Evolutionary conservation across 2,329 filamentous ascomycete genomes (phyloP).

Genomic region (Passalora sequoiae): DNA sequence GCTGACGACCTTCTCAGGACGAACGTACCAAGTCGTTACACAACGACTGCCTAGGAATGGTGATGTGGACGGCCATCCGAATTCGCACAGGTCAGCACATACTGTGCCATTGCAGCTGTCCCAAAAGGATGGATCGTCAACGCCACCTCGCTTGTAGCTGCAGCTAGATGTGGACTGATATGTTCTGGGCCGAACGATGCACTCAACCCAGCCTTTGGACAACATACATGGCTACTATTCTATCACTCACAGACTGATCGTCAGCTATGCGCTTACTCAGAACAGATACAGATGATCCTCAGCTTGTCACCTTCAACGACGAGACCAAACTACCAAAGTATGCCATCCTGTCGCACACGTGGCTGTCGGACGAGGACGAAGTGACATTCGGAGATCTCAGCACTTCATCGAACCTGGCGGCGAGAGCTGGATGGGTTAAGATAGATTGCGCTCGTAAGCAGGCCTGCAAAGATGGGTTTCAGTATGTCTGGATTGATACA

Average conservation of each 20-base stretch:
- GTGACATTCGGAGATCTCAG: conserved; percentile 9
- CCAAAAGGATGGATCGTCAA: not conserved
- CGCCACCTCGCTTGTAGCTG: not conserved
- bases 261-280: not conserved
- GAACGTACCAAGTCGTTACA: no score
- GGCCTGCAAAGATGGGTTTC: conserved; percentile 9
- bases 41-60: no score
- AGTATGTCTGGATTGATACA: conserved; percentile 21
- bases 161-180: not conserved
- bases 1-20: not conserved
- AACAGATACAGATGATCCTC: not conserved
- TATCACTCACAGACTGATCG: not conserved
- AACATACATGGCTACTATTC: not conserved
- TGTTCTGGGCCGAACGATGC: not conserved
- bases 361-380: conserved; percentile 1
- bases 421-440: conserved; percentile 10
- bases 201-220: not conserved
- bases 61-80: not conserved
- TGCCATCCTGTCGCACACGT: conserved; percentile 1
- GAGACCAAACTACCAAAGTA: not conserved
- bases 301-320: not conserved
- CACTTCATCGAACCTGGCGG: not conserved
- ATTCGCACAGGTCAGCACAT: not conserved
- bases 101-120: not conserved
- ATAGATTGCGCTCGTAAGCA: conserved; percentile 10